Percentiles rank a stretch among this genome's conserved stretches.
Evolutionary conservation across 208 protist species (phyloP).

Genomic region (Acanthamoeba castellanii): DNA sequence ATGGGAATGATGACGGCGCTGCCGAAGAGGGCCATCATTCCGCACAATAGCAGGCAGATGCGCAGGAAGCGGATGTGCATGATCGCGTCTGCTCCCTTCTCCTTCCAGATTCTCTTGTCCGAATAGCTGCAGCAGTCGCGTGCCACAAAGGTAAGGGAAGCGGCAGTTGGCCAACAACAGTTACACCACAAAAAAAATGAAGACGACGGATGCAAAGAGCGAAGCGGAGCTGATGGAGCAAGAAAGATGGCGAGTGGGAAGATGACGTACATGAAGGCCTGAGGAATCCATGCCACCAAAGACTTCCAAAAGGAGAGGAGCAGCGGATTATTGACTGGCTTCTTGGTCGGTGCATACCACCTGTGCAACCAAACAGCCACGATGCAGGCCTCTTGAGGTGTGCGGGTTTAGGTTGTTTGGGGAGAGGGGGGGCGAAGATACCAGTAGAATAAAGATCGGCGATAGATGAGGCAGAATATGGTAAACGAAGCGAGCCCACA

Average conservation of each 20-base stretch:
- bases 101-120: conserved; percentile 62
- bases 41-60: conserved; percentile 40
- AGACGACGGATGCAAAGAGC: neutral
- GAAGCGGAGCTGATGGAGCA: neutral
- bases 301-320: conserved; percentile 64
- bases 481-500: neutral
- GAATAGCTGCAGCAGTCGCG: neutral
- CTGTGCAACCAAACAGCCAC: neutral
- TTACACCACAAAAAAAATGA: neutral
- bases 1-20: conserved; percentile 57
- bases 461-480: conserved; percentile 27
- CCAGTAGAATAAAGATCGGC: conserved; percentile 50
- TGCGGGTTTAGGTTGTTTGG: neutral
- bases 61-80: conserved; percentile 56
- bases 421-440: neutral
- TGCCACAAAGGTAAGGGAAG: no score
- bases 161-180: neutral
- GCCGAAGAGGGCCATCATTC: conserved; percentile 62
- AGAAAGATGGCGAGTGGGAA: neutral
- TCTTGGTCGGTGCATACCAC: conserved; percentile 51
- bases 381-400: no score
- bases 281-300: conserved; percentile 21
- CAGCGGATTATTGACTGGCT: conserved; percentile 41
- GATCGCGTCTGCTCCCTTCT: conserved; percentile 57
- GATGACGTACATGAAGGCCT: neutral